Base-by-base conservation (phyloP, 2,329 filamentous ascomycete species). In the Fusarium chuoi region DNA sequence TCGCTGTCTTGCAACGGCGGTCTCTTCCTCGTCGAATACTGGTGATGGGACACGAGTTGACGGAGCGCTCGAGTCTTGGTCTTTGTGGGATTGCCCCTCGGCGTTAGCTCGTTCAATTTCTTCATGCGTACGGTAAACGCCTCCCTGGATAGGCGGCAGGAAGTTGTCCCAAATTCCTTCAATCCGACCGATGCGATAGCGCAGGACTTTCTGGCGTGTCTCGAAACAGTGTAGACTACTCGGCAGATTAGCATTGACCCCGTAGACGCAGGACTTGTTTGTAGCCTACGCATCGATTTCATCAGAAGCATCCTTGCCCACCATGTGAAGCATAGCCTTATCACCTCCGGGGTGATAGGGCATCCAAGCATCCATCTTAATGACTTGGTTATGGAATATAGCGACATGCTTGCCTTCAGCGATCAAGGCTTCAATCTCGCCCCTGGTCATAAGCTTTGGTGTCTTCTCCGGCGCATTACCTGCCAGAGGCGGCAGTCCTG, bases 251-350 rank as follows among this genome's bases (percentile, higher is more conserved):
- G 71, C 30, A 60, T 30, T 33, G 33, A 18, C 20, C 26, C 48
- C 38, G 9, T 20, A 38, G 48, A 17, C 18, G 20, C 51, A 26
- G 36, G 51, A n/a, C 30, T n/a, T 20, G 22, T 36, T 33, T 48
- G 62, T 62, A 57, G 51, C 92, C 57, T 88, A 98, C 94, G 92
- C 94, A 82, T 92, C 94, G 70, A 98, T 92, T 83, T 98, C 96
- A 82, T 98, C 95, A 17, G 96, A 98, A 57, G 94, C 96, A 89
- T 98, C 95, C 83, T 93, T 90, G 70, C 95, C 95, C 69, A 98
- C 90, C 94, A 98, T 96, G 81, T 99, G 96, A 81, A 90, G 86
- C 74, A 99, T 97, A 62, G 96, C 90, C 83, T 95, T 96, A 78
- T 96, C 92, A 76, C 96, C 96, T 65, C 96, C 96, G 18, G 96